phyloP scores from a whole-genome alignment of 1,139 yeast species.

The Diutina ranongensis region DNA sequence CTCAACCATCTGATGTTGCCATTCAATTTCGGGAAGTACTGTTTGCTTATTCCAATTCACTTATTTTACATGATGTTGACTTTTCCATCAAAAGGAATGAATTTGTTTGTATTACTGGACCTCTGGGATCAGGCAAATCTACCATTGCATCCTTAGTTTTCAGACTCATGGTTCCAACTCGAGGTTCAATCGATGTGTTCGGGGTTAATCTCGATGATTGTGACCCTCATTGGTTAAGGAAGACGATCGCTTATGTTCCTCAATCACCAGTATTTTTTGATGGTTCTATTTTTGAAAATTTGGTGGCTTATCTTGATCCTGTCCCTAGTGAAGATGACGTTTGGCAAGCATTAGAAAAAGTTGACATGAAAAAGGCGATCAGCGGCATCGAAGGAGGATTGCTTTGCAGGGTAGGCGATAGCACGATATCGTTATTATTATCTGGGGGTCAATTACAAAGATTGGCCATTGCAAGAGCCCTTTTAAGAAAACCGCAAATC shows the following conservation, averaged over 20 bases:
- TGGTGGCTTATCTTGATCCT: constrained; percentile 14
- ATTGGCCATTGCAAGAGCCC: constrained; percentile 63
- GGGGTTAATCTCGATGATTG: constrained; percentile 31
- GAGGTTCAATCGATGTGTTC: constrained; percentile 25
- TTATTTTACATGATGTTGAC: constrained; percentile 20
- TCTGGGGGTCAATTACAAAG: constrained; percentile 68
- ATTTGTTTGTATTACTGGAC: constrained; percentile 57
- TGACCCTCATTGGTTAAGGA: constrained; percentile 38
- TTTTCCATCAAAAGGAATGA: constrained; percentile 34
- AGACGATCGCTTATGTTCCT: constrained; percentile 50
- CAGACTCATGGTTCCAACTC: constrained; percentile 33
- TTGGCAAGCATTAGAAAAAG: background rate
- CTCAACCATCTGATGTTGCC: background rate
- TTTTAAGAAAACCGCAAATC: constrained; percentile 49
- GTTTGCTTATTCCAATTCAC: constrained; percentile 34
- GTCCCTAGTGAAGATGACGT: constrained; percentile 11
- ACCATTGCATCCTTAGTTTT: constrained; percentile 46
- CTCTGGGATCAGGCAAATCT: constrained; percentile 76
- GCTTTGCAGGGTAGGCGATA: constrained; percentile 45
- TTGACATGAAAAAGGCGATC: constrained; percentile 6
- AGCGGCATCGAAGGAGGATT: constrained; percentile 31
- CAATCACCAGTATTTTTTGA: constrained; percentile 57
- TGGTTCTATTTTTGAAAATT: constrained; percentile 56
- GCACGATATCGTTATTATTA: constrained; percentile 43
- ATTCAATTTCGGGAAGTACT: constrained; percentile 30